phyloP scores from a whole-genome alignment of 164 flowering plant species.

The Stephania japonica region DNA sequence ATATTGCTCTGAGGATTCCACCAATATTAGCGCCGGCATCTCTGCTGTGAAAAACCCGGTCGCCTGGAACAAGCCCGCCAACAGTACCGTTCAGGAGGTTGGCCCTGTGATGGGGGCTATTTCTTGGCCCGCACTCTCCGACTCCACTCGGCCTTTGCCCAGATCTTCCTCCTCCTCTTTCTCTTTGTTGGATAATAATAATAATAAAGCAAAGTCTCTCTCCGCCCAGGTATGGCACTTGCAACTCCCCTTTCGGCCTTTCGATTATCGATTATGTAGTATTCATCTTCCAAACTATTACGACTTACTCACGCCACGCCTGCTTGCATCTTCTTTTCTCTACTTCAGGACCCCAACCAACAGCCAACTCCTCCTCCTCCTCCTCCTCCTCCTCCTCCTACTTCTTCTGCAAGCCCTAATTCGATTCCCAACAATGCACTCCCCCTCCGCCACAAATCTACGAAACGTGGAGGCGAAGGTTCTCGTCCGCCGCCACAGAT shows the following conservation, averaged over 20 bases:
- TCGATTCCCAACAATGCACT: constrained; percentile 24
- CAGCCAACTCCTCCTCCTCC: constrained; percentile 20
- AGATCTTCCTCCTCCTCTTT: too few species aligned
- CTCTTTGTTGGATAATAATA: too few species aligned
- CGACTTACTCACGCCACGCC: too few species aligned
- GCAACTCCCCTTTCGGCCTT: too few species aligned
- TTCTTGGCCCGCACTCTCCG: constrained; percentile 69
- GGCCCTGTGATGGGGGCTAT: constrained; percentile 49
- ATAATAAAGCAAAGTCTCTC: constrained; percentile 29
- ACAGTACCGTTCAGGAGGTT: constrained; percentile 30
- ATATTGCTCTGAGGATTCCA: neutral
- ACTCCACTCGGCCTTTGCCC: constrained; percentile 42
- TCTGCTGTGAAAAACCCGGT: too few species aligned
- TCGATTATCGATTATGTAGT: neutral
- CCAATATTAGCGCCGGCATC: too few species aligned
- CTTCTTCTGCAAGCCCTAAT: constrained; percentile 30
- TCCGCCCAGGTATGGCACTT: constrained; percentile 14
- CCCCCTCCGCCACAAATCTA: constrained; percentile 38
- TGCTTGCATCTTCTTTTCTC: constrained; percentile 10
- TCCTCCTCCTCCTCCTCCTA: constrained; percentile 27
- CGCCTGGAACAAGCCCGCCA: constrained; percentile 58
- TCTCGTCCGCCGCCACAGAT: constrained; percentile 21
- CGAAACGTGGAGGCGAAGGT: constrained; percentile 23
- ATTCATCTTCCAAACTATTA: too few species aligned
- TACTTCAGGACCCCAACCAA: constrained; percentile 34